Percentiles rank a stretch among this genome's conserved stretches.
Conservation (phyloP, 805 yeast species). For the Ogataea trehaloabstinens region DNA sequence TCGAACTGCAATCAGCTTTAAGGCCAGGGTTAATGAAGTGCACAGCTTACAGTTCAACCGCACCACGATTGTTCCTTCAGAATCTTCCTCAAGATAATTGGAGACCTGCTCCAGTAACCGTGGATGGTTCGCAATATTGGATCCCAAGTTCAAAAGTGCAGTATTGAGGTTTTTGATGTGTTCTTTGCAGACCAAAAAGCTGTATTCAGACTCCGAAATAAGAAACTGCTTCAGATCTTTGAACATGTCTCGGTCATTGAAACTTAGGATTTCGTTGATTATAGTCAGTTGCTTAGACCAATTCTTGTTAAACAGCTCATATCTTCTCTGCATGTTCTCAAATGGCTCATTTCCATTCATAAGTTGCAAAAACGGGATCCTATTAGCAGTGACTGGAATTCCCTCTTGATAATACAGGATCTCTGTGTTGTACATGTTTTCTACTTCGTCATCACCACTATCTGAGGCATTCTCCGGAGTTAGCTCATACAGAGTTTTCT, state of each 20-base stretch:
- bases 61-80: slow-evolving; percentile 22
- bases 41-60: slow-evolving; percentile 38
- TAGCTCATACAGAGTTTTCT: slow-evolving; percentile 31
- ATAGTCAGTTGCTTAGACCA: slow-evolving; percentile 34
- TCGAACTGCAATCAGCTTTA: slow-evolving; percentile 33
- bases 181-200: slow-evolving; percentile 8
- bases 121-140: slow-evolving; percentile 41
- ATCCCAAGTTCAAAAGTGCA: slow-evolving; percentile 39
- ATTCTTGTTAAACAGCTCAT: slow-evolving; percentile 39
- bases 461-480: slow-evolving; percentile 6
- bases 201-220: slow-evolving; percentile 8
- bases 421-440: slow-evolving; percentile 5
- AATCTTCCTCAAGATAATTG: slow-evolving; percentile 13
- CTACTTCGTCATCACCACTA: background rate
- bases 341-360: slow-evolving; percentile 43
- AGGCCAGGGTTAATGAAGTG: slow-evolving; percentile 35
- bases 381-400: slow-evolving; percentile 13
- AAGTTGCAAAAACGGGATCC: slow-evolving; percentile 41
- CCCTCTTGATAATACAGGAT: slow-evolving; percentile 20
- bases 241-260: slow-evolving; percentile 36
- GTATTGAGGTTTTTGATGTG: slow-evolving; percentile 29
- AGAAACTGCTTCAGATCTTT: slow-evolving; percentile 29
- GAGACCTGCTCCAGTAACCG: slow-evolving; percentile 31
- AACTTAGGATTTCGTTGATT: slow-evolving; percentile 30
- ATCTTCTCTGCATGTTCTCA: slow-evolving; percentile 36